Percentiles rank a stretch among this genome's conserved stretches.
These are phyloP conservation scores for Hygrophorus pudorinus DNA, from an alignment of 768 basidiomycete genomes.

Conservation along the genomic window DNA sequence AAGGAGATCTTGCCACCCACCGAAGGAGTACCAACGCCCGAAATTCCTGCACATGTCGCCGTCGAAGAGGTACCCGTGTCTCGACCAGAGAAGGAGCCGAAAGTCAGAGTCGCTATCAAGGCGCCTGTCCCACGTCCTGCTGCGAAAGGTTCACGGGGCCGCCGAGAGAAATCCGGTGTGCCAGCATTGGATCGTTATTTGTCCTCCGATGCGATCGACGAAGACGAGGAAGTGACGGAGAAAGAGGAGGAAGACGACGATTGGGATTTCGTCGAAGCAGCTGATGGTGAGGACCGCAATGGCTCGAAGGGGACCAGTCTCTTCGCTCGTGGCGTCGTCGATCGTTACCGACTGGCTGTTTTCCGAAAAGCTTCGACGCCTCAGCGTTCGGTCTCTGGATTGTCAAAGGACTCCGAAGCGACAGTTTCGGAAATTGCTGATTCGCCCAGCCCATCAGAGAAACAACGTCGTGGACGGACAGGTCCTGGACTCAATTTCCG, in stretches of 20 bases:
- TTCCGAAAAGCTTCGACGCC: slow-evolving; percentile 78
- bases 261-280: slow-evolving; percentile 85
- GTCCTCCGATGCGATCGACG: slow-evolving; percentile 37
- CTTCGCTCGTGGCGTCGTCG: slow-evolving; percentile 87
- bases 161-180: slow-evolving; percentile 78
- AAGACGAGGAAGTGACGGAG: slow-evolving; percentile 35
- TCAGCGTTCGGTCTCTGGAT: slow-evolving; percentile 44
- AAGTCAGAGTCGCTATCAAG: slow-evolving; percentile 16
- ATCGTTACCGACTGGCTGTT: slow-evolving; percentile 75
- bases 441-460: slow-evolving; percentile 33
- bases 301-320: slow-evolving; percentile 72
- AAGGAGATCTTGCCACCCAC: background rate
- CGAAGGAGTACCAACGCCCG: background rate
- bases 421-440: slow-evolving; percentile 28
- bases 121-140: slow-evolving; percentile 15
- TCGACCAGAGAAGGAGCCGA: slow-evolving; percentile 21
- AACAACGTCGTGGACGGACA: slow-evolving; percentile 54
- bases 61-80: background rate
- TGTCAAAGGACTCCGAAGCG: slow-evolving; percentile 45
- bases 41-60: background rate
- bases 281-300: slow-evolving; percentile 74
- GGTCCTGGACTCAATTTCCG: slow-evolving; percentile 59
- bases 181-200: slow-evolving; percentile 69
- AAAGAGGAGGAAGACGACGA: slow-evolving; percentile 69
- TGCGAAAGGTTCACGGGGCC: slow-evolving; percentile 22